Evolutionary conservation across 208 protist genomes (phyloP).

Genomic region (Leishmania mexicana): DNA sequence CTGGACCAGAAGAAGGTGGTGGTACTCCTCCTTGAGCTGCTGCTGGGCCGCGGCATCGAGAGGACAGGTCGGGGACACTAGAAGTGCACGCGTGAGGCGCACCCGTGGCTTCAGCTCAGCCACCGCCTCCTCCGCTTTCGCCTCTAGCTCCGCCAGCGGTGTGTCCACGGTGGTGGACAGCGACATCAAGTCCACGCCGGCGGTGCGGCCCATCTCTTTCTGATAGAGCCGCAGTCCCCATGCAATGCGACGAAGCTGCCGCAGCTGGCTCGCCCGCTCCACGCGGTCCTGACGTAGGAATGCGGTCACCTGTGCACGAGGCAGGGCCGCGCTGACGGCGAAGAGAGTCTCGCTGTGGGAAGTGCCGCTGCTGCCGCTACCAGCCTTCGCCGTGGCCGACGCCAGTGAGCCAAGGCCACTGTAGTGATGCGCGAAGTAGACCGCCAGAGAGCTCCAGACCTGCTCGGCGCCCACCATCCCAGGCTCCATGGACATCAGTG

Average conservation of each 20-base stretch:
- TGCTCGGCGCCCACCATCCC: conserved; percentile 55
- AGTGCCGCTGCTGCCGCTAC: conserved; percentile 11
- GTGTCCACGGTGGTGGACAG: conserved; percentile 40
- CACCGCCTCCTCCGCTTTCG: conserved; percentile 26
- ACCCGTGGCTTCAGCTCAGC: conserved; percentile 20
- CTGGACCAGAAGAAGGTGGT: conserved; percentile 60
- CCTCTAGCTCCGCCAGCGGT: conserved; percentile 33
- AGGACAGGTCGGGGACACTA: conserved; percentile 58
- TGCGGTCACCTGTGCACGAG: conserved; percentile 51
- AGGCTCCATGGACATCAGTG: conserved; percentile 55
- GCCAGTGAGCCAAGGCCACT: conserved; percentile 31
- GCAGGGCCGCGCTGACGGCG: conserved; percentile 75
- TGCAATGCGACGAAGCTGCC: conserved; percentile 86
- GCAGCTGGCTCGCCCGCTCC: conserved; percentile 78
- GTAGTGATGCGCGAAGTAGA: conserved; percentile 78
- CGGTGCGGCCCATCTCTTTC: conserved; percentile 52
- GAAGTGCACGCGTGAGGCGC: conserved; percentile 38
- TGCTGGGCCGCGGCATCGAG: conserved; percentile 24
- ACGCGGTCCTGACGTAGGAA: conserved; percentile 75
- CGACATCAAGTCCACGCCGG: conserved; percentile 47
- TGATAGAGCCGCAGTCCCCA: conserved; percentile 92
- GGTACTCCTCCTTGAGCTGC: conserved; percentile 72
- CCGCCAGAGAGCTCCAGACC: conserved; percentile 63
- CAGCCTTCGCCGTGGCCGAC: conserved; percentile 2
- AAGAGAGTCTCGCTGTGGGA: conserved; percentile 62